Evolutionary conservation across 257 asterid species (phyloP).

Genomic region (Thymus quinquecostatus): DNA sequence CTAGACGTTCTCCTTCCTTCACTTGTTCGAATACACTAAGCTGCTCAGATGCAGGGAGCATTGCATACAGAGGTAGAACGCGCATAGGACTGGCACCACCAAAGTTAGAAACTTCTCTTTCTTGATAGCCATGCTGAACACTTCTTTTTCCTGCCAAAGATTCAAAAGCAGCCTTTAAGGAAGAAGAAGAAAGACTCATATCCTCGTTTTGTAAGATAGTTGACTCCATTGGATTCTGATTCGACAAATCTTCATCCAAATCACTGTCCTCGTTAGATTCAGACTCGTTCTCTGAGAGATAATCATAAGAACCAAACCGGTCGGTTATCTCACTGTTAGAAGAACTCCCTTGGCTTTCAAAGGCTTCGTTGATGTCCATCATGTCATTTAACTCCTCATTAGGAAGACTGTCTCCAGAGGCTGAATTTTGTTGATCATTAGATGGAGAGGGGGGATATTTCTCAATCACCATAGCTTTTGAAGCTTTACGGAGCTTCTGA

Average conservation of each 20-base stretch:
- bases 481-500: slow-evolving; percentile 63
- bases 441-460: no score
- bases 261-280: slow-evolving; percentile 37
- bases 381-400: no score
- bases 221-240: no score
- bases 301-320: slow-evolving; percentile 52
- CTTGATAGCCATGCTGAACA: no score
- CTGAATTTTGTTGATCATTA: no score
- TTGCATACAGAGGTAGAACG: slow-evolving; percentile 87
- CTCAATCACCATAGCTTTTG: slow-evolving; percentile 42
- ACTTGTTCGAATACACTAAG: slow-evolving; percentile 81
- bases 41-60: slow-evolving; percentile 92
- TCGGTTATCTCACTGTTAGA: slow-evolving; percentile 54
- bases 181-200: no score
- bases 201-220: no score
- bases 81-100: slow-evolving; percentile 48
- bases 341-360: slow-evolving; percentile 56
- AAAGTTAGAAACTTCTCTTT: no score
- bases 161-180: slow-evolving; percentile 67
- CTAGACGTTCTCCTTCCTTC: slow-evolving; percentile 77
- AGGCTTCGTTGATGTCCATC: slow-evolving; percentile 72
- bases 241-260: slow-evolving; percentile 58
- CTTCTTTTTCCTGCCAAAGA: slow-evolving; percentile 55
- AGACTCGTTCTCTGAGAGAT: slow-evolving; percentile 35
- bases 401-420: no score